Percentiles rank a stretch among this genome's conserved stretches.
phyloP scores from a whole-genome alignment of 2,329 filamentous ascomycete species.

The Cladorrhinum sp. region DNA sequence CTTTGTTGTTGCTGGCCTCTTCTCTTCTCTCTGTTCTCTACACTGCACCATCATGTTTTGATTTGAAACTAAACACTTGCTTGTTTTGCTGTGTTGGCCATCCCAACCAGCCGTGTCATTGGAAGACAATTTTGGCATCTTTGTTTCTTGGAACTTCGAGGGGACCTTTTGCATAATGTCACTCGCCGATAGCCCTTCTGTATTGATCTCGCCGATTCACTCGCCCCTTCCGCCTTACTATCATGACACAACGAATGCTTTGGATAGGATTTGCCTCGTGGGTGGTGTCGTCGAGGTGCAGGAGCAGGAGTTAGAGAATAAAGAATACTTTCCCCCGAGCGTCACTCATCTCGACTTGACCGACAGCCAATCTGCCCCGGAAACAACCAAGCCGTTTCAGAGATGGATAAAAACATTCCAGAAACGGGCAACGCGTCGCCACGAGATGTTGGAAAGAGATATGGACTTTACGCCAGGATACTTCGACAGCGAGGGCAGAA shows the following conservation, averaged over 20 bases:
- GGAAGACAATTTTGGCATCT: constrained; percentile 19
- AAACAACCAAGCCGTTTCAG: constrained; percentile 53
- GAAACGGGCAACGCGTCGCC: constrained; percentile 49
- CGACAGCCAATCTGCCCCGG: constrained; percentile 2
- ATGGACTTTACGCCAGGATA: constrained; percentile 35
- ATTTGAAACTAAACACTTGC: constrained; percentile 14
- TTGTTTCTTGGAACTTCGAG: constrained; percentile 19
- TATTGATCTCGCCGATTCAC: constrained; percentile 9
- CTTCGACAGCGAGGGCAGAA: constrained; percentile 28
- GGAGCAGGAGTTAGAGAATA: constrained; percentile 19
- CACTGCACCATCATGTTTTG: constrained; percentile 26
- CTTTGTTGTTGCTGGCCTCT: constrained; percentile 5
- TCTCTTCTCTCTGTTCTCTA: constrained; percentile 10
- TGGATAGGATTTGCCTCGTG: constrained; percentile 13
- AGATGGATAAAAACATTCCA: constrained; percentile 72
- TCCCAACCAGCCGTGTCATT: constrained; percentile 5
- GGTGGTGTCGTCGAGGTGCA: constrained; percentile 10
- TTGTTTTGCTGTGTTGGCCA: constrained; percentile 15
- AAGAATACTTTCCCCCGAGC: constrained; percentile 11
- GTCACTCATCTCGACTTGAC: neutral
- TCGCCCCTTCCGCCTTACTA: neutral
- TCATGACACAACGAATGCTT: constrained; percentile 1
- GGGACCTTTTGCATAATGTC: constrained; percentile 22
- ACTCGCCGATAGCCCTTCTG: constrained; percentile 16
- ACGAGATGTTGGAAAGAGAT: constrained; percentile 26